phyloP scores from a whole-genome alignment of 768 basidiomycete genomes.

The Polyporus arcularius region DNA sequence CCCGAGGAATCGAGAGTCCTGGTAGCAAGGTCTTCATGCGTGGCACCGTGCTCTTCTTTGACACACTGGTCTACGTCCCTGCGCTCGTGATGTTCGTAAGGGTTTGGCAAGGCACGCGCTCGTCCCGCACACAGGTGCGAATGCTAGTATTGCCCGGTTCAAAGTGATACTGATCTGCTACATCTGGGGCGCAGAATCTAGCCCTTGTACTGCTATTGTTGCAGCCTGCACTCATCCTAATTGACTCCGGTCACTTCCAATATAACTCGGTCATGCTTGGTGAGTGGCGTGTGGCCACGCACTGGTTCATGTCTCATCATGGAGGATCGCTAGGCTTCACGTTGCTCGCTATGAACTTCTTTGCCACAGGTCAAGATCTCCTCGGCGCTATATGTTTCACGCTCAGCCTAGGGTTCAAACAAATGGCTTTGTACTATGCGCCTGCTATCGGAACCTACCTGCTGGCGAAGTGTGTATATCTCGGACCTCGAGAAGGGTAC shows the following conservation, averaged over 20 bases:
- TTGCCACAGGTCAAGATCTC: constrained; percentile 68
- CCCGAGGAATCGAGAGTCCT: constrained; percentile 71
- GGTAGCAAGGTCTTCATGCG: constrained; percentile 81
- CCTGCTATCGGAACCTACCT: constrained; percentile 92
- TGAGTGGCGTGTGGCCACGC: constrained; percentile 21
- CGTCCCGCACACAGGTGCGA: constrained; percentile 76
- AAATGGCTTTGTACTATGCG: constrained; percentile 94
- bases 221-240: constrained; percentile 80
- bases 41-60: constrained; percentile 65
- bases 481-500: constrained; percentile 74
- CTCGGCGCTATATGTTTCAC: constrained; percentile 81
- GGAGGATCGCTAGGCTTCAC: constrained; percentile 54
- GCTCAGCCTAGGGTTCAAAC: constrained; percentile 88
- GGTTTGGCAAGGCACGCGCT: constrained; percentile 68
- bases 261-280: constrained; percentile 96
- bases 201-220: constrained; percentile 73
- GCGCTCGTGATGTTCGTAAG: constrained; percentile 67
- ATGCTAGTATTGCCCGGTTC: background rate
- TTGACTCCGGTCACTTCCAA: constrained; percentile 95
- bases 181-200: constrained; percentile 45
- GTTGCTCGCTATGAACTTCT: constrained; percentile 66
- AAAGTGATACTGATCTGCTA: background rate
- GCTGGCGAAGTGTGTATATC: constrained; percentile 83
- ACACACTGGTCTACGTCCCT: constrained; percentile 73
- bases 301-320: background rate